Base-by-base conservation (phyloP, 164 flowering plant species). In the Nymphaea thermarum region DNA sequence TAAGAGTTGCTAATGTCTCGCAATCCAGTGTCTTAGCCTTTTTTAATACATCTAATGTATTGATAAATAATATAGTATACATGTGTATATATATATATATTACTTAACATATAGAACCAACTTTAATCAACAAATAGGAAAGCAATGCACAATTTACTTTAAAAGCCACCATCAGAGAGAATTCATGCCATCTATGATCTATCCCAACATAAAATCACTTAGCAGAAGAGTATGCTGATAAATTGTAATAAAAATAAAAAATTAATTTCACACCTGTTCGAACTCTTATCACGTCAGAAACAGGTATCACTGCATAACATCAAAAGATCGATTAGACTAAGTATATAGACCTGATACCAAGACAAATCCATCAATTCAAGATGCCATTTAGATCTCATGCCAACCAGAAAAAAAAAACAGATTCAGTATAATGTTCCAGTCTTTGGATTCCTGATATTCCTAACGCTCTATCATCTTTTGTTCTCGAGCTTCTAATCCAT, bases 211-310 rank as follows among this genome's bases (percentile, higher is more conserved):
- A 25, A 25, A 25, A 25, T 25, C 36, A 25, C 36, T 25, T 25
- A 25, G 36, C 36, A 25, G 36, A 25, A 25, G 36, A 25, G 1
- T 25, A 25, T 0, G 42, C 42, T 53, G 4, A n/a, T 43, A 7
- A 17, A 53, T 5, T 15, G 18, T 55, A 55, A 55, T 15, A 55
- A 17, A n/a, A 44, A 42, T 6, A 8, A 66, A n/a, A 59, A 25
- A 47, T 47, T 7, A 47, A 47, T 47, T 12, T 25, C 60, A 72
- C 79, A 93, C 98, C 98, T 60, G 98, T 93, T 60, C 98, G 96
- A 77, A 90, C 79, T 83, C 96, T 77, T 65, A 93, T 86, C 25
- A 93, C 80, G 75, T 93, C 98, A 1, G 93, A 74, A 43, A 93
- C 82, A 2, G 98, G 98, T 16, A 82, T 69, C 85, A 93, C 98